Conservation (phyloP, 1,139 yeast species). For the Hyphopichia pseudoburtonii region DNA sequence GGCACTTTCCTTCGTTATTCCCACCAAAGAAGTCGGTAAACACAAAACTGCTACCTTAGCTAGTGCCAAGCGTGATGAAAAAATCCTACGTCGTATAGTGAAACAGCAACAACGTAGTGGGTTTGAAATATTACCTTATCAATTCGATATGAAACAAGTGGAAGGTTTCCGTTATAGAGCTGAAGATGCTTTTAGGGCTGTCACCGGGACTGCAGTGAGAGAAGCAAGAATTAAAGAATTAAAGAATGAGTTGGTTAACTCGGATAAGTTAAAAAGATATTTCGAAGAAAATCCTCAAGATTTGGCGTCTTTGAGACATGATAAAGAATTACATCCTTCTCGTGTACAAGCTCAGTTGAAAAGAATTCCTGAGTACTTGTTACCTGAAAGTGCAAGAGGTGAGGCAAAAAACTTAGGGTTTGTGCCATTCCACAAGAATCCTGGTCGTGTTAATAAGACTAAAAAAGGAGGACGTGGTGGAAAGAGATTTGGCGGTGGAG, state of each 20-base stretch:
- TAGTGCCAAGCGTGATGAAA: slow-evolving; percentile 82
- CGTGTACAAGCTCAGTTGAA: slow-evolving; percentile 84
- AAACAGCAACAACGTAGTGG: slow-evolving; percentile 77
- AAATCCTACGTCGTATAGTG: slow-evolving; percentile 71
- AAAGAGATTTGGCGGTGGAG: slow-evolving; percentile 37
- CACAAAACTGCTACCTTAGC: slow-evolving; percentile 77
- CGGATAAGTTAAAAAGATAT: slow-evolving; percentile 89
- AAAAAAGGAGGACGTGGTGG: slow-evolving; percentile 19
- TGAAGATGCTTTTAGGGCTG: slow-evolving; percentile 96
- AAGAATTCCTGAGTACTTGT: slow-evolving; percentile 86
- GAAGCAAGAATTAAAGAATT: slow-evolving; percentile 93
- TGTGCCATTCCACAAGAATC: slow-evolving; percentile 68
- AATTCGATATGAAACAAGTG: slow-evolving; percentile 88
- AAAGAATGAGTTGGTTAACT: slow-evolving; percentile 80
- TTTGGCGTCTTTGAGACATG: slow-evolving; percentile 84
- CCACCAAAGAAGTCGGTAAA: slow-evolving; percentile 80
- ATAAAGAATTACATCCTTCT: slow-evolving; percentile 80
- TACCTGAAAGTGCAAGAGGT: slow-evolving; percentile 76
- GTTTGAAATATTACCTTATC: slow-evolving; percentile 75
- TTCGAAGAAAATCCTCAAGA: slow-evolving; percentile 99
- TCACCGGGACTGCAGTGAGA: slow-evolving; percentile 83
- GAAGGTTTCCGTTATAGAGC: slow-evolving; percentile 96
- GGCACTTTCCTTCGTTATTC: slow-evolving; percentile 90
- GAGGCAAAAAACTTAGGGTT: slow-evolving; percentile 65
- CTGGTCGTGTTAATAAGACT: slow-evolving; percentile 43